phyloP scores from a whole-genome alignment of 2,329 filamentous ascomycete genomes.

The Piedraia hortae region DNA sequence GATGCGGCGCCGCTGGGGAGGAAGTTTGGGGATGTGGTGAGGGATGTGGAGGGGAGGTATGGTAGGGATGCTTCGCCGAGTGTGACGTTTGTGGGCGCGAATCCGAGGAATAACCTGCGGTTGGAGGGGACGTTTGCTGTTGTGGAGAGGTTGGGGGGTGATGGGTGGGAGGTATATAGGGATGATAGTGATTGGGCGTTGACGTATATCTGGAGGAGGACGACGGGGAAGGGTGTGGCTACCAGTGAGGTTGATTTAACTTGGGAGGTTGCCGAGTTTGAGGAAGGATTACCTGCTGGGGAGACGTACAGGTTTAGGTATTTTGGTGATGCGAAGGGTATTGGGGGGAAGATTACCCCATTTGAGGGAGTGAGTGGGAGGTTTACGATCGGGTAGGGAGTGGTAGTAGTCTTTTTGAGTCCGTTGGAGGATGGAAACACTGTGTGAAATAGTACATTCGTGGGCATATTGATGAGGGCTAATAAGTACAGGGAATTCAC shows the following conservation, averaged over 20 bases:
- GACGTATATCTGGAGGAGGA: slow-evolving; percentile 53
- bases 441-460: too few species aligned
- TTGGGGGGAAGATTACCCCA: slow-evolving; percentile 31
- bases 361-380: slow-evolving; percentile 41
- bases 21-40: slow-evolving; percentile 39
- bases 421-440: too few species aligned
- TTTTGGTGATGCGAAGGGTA: slow-evolving; percentile 52
- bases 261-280: slow-evolving; percentile 37
- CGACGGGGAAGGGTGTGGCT: slow-evolving; percentile 33
- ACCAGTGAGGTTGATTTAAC: slow-evolving; percentile 51
- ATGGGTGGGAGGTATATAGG: slow-evolving; percentile 36
- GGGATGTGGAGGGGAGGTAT: slow-evolving; percentile 23
- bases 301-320: slow-evolving; percentile 61
- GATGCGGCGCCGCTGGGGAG: slow-evolving; percentile 40
- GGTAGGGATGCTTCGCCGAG: slow-evolving; percentile 31
- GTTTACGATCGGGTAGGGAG: slow-evolving; percentile 18
- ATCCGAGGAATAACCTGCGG: slow-evolving; percentile 66
- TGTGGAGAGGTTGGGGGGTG: slow-evolving; percentile 33
- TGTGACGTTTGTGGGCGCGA: slow-evolving; percentile 56
- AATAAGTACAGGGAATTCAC: too few species aligned
- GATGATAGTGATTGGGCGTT: slow-evolving; percentile 65
- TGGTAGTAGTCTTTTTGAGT: slow-evolving; percentile 1
- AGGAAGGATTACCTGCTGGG: slow-evolving; percentile 8
- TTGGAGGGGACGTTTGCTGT: slow-evolving; percentile 53
- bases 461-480: too few species aligned